Percentiles rank a stretch among this genome's conserved stretches.
Conservation (phyloP, 1,139 yeast genomes). For the Hemisphaericaspora xylanilytica region DNA sequence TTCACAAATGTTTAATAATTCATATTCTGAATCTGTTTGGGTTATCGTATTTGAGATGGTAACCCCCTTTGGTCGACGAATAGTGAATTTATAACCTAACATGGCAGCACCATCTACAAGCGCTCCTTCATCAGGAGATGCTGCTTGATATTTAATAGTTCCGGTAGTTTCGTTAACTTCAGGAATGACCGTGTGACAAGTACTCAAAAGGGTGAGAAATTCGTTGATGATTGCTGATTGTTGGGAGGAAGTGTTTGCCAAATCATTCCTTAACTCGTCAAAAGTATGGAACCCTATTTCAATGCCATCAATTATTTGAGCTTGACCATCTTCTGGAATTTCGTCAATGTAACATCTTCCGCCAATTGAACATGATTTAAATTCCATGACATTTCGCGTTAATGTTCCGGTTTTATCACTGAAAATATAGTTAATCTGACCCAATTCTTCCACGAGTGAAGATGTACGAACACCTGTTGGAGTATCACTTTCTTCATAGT, state of each 20-base stretch:
- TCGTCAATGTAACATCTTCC: conserved; percentile 86
- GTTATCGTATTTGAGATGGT: conserved; percentile 56
- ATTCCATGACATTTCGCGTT: conserved; percentile 95
- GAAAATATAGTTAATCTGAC: conserved; percentile 92
- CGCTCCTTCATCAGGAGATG: conserved; percentile 99
- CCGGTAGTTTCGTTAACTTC: conserved; percentile 64
- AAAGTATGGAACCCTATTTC: conserved; percentile 81
- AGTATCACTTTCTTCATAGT: conserved; percentile 81
- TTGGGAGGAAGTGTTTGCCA: conserved; percentile 36
- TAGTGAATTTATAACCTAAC: conserved; percentile 78
- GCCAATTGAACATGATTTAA: conserved; percentile 89
- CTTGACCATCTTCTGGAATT: conserved; percentile 87
- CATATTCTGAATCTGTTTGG: conserved; percentile 47
- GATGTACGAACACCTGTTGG: conserved; percentile 96
- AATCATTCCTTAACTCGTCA: conserved; percentile 56
- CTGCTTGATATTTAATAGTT: conserved; percentile 87
- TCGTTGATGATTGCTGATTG: conserved; percentile 72
- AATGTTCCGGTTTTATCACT: conserved; percentile 97
- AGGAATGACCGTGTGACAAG: conserved; percentile 98
- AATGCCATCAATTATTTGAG: conserved; percentile 69
- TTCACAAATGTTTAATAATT: conserved; percentile 86
- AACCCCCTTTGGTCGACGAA: conserved; percentile 84
- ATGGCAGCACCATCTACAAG: conserved; percentile 90
- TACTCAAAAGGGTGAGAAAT: conserved; percentile 79
- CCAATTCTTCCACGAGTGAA: conserved; percentile 91